Conservation (phyloP, 2,329 filamentous ascomycete genomes). For the Thermomyces lanuginosus region DNA sequence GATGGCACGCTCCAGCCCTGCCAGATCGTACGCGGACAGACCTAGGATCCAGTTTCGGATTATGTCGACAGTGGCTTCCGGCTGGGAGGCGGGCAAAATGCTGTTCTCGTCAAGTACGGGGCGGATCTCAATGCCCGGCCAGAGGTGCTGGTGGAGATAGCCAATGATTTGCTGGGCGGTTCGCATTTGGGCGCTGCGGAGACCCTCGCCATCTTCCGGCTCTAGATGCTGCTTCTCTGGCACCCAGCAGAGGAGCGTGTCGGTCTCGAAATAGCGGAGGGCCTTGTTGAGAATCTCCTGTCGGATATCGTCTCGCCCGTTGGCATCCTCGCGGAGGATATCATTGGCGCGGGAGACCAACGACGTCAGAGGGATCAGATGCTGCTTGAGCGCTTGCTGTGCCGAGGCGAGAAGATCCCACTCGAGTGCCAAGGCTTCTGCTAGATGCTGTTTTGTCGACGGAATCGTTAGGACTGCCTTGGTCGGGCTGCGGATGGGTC, state of each 20-base stretch:
- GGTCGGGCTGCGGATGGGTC: conserved; percentile 59
- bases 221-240: conserved; percentile 39
- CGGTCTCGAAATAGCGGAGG: conserved; percentile 78
- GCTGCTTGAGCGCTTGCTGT: conserved; percentile 68
- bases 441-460: conserved; percentile 59
- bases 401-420: conserved; percentile 76
- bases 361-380: conserved; percentile 81
- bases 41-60: conserved; percentile 61
- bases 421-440: conserved; percentile 72
- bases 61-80: conserved; percentile 56
- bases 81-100: conserved; percentile 61
- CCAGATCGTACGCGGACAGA: conserved; percentile 64
- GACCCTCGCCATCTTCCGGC: conserved; percentile 33
- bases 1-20: conserved; percentile 67
- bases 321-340: conserved; percentile 51
- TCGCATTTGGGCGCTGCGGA: conserved; percentile 57
- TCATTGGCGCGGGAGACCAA: conserved; percentile 71
- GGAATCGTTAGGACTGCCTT: conserved; percentile 63
- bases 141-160: conserved; percentile 56
- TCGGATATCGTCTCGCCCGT: conserved; percentile 38
- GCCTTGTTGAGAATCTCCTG: conserved; percentile 49
- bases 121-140: conserved; percentile 64
- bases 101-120: conserved; percentile 66
- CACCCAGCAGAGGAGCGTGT: conserved; percentile 84
- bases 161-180: conserved; percentile 54